These are phyloP conservation scores for Saitozyma podzolica DNA, from an alignment of 768 basidiomycete genomes.

Conservation along the genomic window DNA sequence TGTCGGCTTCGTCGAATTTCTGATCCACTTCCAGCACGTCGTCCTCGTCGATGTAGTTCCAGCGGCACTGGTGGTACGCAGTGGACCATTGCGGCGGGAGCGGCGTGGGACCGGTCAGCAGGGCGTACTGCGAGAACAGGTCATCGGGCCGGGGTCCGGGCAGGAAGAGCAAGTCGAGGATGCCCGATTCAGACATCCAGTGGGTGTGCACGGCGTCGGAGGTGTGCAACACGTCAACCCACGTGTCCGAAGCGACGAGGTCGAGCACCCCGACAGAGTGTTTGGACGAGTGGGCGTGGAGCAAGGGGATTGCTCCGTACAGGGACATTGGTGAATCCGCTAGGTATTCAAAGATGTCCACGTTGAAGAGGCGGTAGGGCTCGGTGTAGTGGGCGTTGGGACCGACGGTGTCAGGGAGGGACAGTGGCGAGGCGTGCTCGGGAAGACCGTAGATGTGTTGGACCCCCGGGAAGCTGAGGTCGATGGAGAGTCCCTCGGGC, in stretches of 20 bases:
- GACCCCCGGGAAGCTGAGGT: slow-evolving; percentile 89
- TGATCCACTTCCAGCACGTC: slow-evolving; percentile 82
- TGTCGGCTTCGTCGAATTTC: slow-evolving; percentile 88
- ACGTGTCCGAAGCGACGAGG: slow-evolving; percentile 84
- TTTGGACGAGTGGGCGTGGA: slow-evolving; percentile 86
- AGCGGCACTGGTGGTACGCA: slow-evolving; percentile 95
- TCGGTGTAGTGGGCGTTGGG: slow-evolving; percentile 80
- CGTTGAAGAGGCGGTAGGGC: slow-evolving; percentile 91
- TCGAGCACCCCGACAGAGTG: slow-evolving; percentile 91
- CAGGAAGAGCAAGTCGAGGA: slow-evolving; percentile 88
- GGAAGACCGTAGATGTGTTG: slow-evolving; percentile 93
- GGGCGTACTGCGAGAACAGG: slow-evolving; percentile 80
- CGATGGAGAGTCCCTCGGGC: slow-evolving; percentile 88
- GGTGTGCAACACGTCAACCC: slow-evolving; percentile 83
- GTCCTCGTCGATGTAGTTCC: slow-evolving; percentile 92
- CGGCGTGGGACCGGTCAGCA: slow-evolving; percentile 78
- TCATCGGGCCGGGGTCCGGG: slow-evolving; percentile 83
- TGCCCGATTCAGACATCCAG: slow-evolving; percentile 97
- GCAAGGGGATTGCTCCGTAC: slow-evolving; percentile 86
- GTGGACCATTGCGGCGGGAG: slow-evolving; percentile 90
- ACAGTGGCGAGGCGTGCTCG: slow-evolving; percentile 87
- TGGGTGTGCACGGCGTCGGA: slow-evolving; percentile 67
- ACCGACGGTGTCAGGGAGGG: slow-evolving; percentile 71
- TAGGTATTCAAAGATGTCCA: slow-evolving; percentile 95
- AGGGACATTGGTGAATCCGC: slow-evolving; percentile 65